Base-by-base conservation (phyloP, 352 stramenopile genomes). In the Globisporangium nodosum region DNA sequence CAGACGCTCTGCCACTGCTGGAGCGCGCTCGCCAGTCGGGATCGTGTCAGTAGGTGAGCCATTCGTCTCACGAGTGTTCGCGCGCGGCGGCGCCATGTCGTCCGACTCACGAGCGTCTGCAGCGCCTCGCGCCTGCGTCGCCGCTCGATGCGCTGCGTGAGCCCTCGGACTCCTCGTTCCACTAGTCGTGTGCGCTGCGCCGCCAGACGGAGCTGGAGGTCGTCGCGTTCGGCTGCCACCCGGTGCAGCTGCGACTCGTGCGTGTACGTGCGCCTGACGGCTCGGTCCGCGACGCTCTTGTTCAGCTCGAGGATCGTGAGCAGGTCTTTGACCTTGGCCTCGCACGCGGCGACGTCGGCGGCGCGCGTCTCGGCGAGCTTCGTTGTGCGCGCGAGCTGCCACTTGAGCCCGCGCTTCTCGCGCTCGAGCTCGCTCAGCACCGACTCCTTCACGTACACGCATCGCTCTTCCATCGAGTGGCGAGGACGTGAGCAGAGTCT, bases 261-360 rank as follows among this genome's bases (percentile, higher is more conserved):
- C 1, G 13, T 66, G 59, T 77, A 71, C 35, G 60, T 74, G 27
- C 69, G 76, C 65, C 76, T 69, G 31, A 82, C 42, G 5, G 66
- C 73, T 43, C 68, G 64, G 59, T 83, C 65, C 0, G 75, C 71
- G 5, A 80, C 73, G 31, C 58, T 69, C 56, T 81, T 83, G 60
- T 88, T 88, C 65, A 88, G 66, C 60, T 82, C 71, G 52, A 88
- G 65, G 71, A 88, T 86, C 43, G 73, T 81, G 59, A 88, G 64
- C 54, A 88, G 58, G 52, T 88, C 78, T 50, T 81, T 83, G 33
- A 85, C 65, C 47, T 83, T 81, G 48, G 71, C 65, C 46, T 85
- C 67, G 49, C 64, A 72, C 8, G 64, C 71, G 42, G 60, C 51
- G 0, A 77, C 60, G 11, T 78, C 61, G 0, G 78, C 69, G 0